These are phyloP conservation scores for Waitea zeae DNA, from an alignment of 1,284 basidiomycete genomes.

Conservation along the genomic window DNA sequence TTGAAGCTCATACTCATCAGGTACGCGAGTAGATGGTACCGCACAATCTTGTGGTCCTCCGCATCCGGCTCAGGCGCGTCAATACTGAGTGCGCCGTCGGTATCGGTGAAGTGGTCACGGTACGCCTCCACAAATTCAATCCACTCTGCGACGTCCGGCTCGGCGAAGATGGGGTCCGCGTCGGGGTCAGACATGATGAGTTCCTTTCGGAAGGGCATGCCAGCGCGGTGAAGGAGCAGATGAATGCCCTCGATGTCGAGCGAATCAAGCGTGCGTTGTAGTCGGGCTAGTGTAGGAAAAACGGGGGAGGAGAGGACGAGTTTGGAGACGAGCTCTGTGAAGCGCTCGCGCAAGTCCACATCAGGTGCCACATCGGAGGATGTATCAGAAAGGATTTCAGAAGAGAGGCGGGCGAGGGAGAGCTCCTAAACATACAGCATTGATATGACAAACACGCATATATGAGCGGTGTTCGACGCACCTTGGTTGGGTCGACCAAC, in stretches of 20 bases:
- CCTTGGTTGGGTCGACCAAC: constrained; percentile 39
- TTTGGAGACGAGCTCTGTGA: background rate
- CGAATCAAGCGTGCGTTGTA: constrained; percentile 68
- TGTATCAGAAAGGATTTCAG: no score
- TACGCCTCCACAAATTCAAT: constrained; percentile 38
- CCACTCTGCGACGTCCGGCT: constrained; percentile 43
- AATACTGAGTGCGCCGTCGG: constrained; percentile 20
- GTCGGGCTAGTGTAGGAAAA: constrained; percentile 35
- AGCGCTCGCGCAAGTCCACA: constrained; percentile 3
- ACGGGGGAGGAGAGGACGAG: constrained; percentile 35
- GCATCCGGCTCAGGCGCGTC: no score
- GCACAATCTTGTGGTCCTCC: constrained; percentile 26
- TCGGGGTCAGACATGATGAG: background rate
- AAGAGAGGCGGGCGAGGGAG: no score
- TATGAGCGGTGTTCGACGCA: constrained; percentile 16
- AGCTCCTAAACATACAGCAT: no score
- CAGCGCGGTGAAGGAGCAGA: constrained; percentile 15
- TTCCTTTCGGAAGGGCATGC: background rate
- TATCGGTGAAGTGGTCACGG: constrained; percentile 15
- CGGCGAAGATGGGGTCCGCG: constrained; percentile 9
- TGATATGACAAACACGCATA: no score
- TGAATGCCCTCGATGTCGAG: constrained; percentile 72
- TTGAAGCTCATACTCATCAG: constrained; percentile 89
- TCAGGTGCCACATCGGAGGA: no score
- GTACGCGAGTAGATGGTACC: constrained; percentile 54